phyloP scores from a whole-genome alignment of 1,284 basidiomycete species.

The Papiliotrema nemorosa region DNA sequence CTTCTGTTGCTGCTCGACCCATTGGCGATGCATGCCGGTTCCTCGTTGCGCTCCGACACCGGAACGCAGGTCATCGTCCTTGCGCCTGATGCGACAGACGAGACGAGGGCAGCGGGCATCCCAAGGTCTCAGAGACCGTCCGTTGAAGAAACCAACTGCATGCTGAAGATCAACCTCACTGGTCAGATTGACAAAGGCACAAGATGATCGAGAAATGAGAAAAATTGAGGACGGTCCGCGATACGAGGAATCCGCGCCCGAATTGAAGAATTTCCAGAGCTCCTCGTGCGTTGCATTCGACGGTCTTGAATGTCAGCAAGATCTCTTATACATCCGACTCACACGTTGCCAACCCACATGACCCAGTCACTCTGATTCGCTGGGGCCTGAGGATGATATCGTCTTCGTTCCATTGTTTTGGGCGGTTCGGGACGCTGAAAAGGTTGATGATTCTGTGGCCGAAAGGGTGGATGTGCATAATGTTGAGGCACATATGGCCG shows the following conservation, averaged over 20 bases:
- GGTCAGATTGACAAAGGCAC: slow-evolving; percentile 87
- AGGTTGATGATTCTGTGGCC: too few relatives aligned
- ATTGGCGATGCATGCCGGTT: slow-evolving; percentile 73
- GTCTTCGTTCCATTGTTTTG: slow-evolving; percentile 24
- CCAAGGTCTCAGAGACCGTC: slow-evolving; percentile 43
- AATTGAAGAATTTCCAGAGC: slow-evolving; percentile 78
- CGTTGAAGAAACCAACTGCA: slow-evolving; percentile 70
- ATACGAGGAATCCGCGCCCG: slow-evolving; percentile 16
- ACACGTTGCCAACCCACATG: slow-evolving; percentile 68
- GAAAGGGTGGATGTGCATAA: too few relatives aligned
- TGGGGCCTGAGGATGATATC: slow-evolving; percentile 50
- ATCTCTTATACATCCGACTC: slow-evolving; percentile 17
- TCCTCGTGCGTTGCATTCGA: slow-evolving; percentile 81
- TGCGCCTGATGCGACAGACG: slow-evolving; percentile 78
- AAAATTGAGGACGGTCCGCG: slow-evolving; percentile 81
- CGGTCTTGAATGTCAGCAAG: slow-evolving; percentile 27
- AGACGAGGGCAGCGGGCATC: slow-evolving; percentile 73
- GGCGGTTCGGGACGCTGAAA: slow-evolving; percentile 17
- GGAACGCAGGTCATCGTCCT: slow-evolving; percentile 80
- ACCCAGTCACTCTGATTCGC: slow-evolving; percentile 82
- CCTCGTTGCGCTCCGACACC: slow-evolving; percentile 90
- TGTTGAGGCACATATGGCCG: too few relatives aligned
- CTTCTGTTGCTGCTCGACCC: slow-evolving; percentile 57
- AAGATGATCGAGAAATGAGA: slow-evolving; percentile 85
- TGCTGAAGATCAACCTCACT: slow-evolving; percentile 61